phyloP scores from a whole-genome alignment of 2,329 filamentous ascomycete species.

The Emergomyces pasteurianus region DNA sequence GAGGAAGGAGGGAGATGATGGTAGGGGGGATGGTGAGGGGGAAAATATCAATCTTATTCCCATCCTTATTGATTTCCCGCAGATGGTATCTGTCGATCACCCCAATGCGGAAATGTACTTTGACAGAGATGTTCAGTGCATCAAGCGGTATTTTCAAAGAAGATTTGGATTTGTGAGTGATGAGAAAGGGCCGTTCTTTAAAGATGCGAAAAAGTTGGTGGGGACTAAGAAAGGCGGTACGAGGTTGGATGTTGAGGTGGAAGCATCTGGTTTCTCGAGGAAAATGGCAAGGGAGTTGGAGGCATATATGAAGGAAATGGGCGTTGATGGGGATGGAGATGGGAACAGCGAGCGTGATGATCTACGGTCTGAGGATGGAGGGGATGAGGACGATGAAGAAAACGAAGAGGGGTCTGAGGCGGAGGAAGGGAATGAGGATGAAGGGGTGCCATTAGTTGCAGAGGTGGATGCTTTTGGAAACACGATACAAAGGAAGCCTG shows the following conservation, averaged over 20 bases:
- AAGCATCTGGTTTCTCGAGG: conserved; percentile 89
- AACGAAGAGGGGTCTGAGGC: conserved; percentile 24
- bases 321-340: conserved; percentile 41
- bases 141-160: conserved; percentile 86
- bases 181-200: conserved; percentile 72
- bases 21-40: conserved; percentile 17
- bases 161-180: conserved; percentile 80
- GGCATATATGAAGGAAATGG: conserved; percentile 67
- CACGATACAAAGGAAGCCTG: neutral
- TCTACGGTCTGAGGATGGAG: conserved; percentile 26
- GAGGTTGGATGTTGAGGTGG: conserved; percentile 74
- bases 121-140: conserved; percentile 85
- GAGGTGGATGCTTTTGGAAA: conserved; percentile 1
- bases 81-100: conserved; percentile 95
- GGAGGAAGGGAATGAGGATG: conserved; percentile 7
- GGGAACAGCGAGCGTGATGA: conserved; percentile 25
- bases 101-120: conserved; percentile 94
- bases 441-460: conserved; percentile 2
- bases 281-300: conserved; percentile 96
- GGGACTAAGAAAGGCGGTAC: conserved; percentile 49
- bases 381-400: conserved; percentile 29
- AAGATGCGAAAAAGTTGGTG: conserved; percentile 65
- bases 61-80: conserved; percentile 91
- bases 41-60: conserved; percentile 51
- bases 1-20: conserved; percentile 18